Conservation (phyloP, 2,329 filamentous ascomycete genomes). For the Botryotinia globosa region DNA sequence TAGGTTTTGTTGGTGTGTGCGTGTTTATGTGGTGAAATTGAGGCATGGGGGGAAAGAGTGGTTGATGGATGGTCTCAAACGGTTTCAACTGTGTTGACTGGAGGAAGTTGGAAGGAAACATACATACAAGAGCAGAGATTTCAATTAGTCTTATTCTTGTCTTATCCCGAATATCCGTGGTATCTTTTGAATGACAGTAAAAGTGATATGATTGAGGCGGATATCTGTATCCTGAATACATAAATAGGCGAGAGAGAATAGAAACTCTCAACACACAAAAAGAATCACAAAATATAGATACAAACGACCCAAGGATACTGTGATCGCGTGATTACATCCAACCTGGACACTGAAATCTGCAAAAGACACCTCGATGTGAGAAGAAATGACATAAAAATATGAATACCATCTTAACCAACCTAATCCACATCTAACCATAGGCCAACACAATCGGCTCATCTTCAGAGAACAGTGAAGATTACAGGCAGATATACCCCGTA, state of each 20-base stretch:
- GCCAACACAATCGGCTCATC: not conserved
- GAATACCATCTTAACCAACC: not conserved
- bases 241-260: not conserved
- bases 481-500: not conserved
- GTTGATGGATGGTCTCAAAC: not conserved
- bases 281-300: not conserved
- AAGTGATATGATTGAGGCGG: not conserved
- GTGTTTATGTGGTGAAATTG: not conserved
- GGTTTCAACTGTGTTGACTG: not conserved
- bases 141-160: not conserved
- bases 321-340: not conserved
- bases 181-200: not conserved
- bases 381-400: not conserved
- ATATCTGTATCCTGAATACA: not conserved
- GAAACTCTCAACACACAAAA: not conserved
- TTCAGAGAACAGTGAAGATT: not conserved
- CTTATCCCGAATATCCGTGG: not conserved
- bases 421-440: not conserved
- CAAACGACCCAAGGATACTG: not conserved
- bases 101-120: not conserved
- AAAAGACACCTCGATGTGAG: not conserved
- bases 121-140: not conserved
- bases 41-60: not conserved
- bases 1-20: not conserved
- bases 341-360: not conserved